Evolutionary conservation across 306 rosid species (phyloP), one percentile per base, ranked within the genome.

Genomic region (Vigna nakashimae): DNA sequence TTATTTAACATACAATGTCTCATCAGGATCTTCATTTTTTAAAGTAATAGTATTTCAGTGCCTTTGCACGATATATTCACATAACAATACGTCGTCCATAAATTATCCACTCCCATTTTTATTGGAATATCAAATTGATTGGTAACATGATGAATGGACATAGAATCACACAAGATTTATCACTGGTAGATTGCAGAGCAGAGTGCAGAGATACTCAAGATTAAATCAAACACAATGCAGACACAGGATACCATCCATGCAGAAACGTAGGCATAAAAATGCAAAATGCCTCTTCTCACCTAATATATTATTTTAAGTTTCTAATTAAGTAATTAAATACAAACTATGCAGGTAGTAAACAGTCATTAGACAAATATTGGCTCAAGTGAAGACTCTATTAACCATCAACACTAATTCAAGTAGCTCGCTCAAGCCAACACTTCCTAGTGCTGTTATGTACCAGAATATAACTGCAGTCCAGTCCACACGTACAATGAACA

Each of bases 81-180:
- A 57, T 22, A 36, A 36, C 42, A 36, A 56, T 22, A n/a, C n/a
- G 12, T 4, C 34, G 11, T 10, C 38, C 17, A 26, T 10, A 11
- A 9, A 22, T 11, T 22, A 9, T 22, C 11, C 45, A 20, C 42
- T 17, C 52, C 7, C 52, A 15, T 65, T 76, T 51, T 69, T 38
- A 52, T 65, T 66, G 32, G 48, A 76, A 76, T 52, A 51, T 15
- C 65, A 24, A 66, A 76, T 55, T 6, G 74, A 24, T 57, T n/a
- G 42, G 38, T 38, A 64, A 43, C 9, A 36, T 53, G 5, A 65
- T 17, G 26, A 3, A 53, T 53, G 20, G 10, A 17, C 14, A 53
- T 18, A 22, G 26, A 53, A 53, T 53, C 59, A 53, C 28, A 0
- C 13, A 53, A 17, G 59, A 8, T 53, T 18, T 53, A 9, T 18